Conservation (phyloP, 257 asterid genomes). For the Przewalskia tangutica region DNA sequence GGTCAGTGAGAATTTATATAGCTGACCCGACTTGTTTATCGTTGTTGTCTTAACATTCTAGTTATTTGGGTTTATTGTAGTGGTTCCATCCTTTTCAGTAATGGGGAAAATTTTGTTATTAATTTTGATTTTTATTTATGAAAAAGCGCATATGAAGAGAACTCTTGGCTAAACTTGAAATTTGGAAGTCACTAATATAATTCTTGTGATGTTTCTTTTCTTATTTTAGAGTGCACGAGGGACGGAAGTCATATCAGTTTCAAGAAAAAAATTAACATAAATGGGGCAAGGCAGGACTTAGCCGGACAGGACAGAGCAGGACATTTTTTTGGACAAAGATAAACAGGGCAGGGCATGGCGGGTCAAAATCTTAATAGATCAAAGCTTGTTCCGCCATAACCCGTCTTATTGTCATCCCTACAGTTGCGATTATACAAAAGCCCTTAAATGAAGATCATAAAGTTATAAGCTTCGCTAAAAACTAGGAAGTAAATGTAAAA, state of each 20-base stretch:
- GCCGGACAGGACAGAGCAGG: no score
- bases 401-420: no score
- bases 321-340: no score
- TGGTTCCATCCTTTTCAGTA: background rate
- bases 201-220: constrained; percentile 9
- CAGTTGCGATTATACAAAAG: no score
- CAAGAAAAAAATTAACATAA: no score
- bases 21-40: background rate
- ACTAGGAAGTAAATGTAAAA: no score
- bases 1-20: background rate
- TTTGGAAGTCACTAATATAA: background rate
- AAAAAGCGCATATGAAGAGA: background rate
- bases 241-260: constrained; percentile 49
- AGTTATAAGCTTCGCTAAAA: no score
- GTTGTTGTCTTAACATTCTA: background rate
- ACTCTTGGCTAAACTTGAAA: background rate
- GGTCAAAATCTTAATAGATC: no score
- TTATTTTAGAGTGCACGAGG: constrained; percentile 74
- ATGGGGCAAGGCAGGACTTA: no score
- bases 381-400: no score
- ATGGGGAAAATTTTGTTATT: background rate
- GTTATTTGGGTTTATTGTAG: background rate
- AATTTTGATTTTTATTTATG: background rate
- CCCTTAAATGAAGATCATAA: no score
- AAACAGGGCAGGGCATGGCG: no score